phyloP scores from a whole-genome alignment of 1,284 basidiomycete genomes.

The Pseudozyma tsukubaensis region DNA sequence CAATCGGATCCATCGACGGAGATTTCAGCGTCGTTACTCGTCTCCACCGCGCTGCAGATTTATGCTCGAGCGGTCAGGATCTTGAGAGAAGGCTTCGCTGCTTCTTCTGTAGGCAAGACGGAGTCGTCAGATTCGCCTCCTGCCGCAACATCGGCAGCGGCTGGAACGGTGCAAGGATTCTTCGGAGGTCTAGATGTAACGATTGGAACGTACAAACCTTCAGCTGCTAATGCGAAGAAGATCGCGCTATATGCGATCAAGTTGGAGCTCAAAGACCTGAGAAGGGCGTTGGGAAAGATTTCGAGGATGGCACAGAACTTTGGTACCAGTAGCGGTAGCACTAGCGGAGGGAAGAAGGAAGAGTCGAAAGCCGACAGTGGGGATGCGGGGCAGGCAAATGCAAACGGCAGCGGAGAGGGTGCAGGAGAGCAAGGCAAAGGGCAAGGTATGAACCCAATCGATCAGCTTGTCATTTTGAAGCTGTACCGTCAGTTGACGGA shows the following conservation, averaged over 20 bases:
- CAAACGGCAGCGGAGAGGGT: neutral
- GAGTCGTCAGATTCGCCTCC: neutral
- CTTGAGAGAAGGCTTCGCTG: constrained; percentile 58
- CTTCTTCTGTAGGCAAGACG: constrained; percentile 4
- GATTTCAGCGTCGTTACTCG: constrained; percentile 58
- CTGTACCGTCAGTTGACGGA: constrained; percentile 62
- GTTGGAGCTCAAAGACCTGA: constrained; percentile 63
- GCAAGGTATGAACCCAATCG: constrained; percentile 57
- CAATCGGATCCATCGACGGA: constrained; percentile 57
- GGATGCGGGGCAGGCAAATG: neutral
- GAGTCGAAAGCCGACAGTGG: neutral
- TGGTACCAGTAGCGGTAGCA: neutral
- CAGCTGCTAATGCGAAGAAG: constrained; percentile 55
- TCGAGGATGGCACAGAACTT: constrained; percentile 46
- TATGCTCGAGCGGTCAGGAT: constrained; percentile 65
- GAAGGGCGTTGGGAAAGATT: constrained; percentile 61
- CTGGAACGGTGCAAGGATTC: constrained; percentile 3
- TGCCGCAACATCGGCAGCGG: neutral
- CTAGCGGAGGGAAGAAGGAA: neutral
- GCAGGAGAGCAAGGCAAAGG: constrained; percentile 4
- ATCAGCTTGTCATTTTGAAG: constrained; percentile 65
- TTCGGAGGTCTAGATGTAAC: constrained; percentile 57
- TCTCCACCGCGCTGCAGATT: constrained; percentile 66
- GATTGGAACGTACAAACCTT: constrained; percentile 62
- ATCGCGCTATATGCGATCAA: constrained; percentile 68